Evolutionary conservation across 495 filamentous ascomycete species (phyloP), one percentile per base, ranked within the genome.

Genomic region (Talaromyces proteolyticus): DNA sequence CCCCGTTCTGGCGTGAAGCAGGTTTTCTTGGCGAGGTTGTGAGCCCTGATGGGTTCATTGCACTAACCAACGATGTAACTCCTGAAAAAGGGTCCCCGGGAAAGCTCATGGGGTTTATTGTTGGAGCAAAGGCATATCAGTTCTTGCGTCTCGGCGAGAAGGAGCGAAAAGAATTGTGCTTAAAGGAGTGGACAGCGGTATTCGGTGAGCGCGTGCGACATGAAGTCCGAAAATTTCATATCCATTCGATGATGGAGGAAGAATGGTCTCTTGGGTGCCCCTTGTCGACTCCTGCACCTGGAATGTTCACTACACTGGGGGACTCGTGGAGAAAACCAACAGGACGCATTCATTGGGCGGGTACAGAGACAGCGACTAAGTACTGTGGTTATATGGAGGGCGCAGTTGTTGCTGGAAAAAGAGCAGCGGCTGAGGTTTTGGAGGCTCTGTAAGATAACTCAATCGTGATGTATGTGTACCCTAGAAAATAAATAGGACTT

Each of bases 311-410:
- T 17, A 22, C 39, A 18, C 51, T 54, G 42, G 54, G 52, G 16
- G 14, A 21, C 5, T 37, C 20, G 34, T 26, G 61, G 17, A 39
- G 53, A 17, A 49, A 41, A 19, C 59, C 61, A 7, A 29, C 51
- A 25, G 57, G 55, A 7, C 47, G 43, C 6, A 55, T 66, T 26
- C 59, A 64, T 49, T 66, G 62, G 34, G 62, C 63, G n/a, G 63
- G 63, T 1, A 64, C 62, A 1, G 63, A 66, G 44, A 60, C 59
- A 11, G 55, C 61, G 11, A 25, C 26, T 14, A 52, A 59, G 23
- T 66, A 58, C 59, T 58, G 56, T 47, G 63, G 63, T 14, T 66
- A 62, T 44, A 66, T 66, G 62, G 63, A 64, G 39, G 63, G 62
- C 14, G 63, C 63, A 29, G 54, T 66, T 12, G 50, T 56, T 6